phyloP scores from a whole-genome alignment of 768 basidiomycete genomes.

The Leccinum broughii region DNA sequence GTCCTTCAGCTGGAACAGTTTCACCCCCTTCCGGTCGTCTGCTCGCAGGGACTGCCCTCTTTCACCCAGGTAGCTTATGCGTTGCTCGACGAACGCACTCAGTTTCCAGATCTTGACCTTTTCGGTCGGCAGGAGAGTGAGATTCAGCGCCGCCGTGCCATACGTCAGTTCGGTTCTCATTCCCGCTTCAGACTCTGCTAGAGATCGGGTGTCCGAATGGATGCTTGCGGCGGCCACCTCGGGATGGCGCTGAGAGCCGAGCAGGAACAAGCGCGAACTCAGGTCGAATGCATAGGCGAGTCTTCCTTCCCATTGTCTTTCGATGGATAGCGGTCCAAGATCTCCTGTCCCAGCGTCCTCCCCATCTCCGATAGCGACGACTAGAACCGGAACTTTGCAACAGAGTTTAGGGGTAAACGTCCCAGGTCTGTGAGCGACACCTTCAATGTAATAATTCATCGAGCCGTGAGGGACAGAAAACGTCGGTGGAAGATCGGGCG shows the following conservation, averaged over 20 bases:
- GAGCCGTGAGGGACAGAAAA: slow-evolving; percentile 74
- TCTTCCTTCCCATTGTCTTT: slow-evolving; percentile 90
- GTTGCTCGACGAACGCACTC: slow-evolving; percentile 68
- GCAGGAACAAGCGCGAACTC: slow-evolving; percentile 79
- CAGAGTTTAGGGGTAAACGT: slow-evolving; percentile 76
- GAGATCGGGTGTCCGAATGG: neutral
- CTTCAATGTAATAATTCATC: slow-evolving; percentile 78
- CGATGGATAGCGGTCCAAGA: slow-evolving; percentile 75
- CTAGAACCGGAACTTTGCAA: slow-evolving; percentile 67
- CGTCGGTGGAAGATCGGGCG: slow-evolving; percentile 76
- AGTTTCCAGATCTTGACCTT: slow-evolving; percentile 85
- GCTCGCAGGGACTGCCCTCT: neutral
- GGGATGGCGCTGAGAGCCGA: slow-evolving; percentile 47
- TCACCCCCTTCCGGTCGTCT: slow-evolving; percentile 13
- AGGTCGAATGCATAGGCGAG: slow-evolving; percentile 79
- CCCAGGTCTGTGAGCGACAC: slow-evolving; percentile 83
- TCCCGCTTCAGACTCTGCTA: slow-evolving; percentile 2
- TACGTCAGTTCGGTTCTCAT: slow-evolving; percentile 14
- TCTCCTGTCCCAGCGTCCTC: slow-evolving; percentile 51
- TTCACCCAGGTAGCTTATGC: slow-evolving; percentile 13
- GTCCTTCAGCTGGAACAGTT: slow-evolving; percentile 24
- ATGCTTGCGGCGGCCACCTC: neutral
- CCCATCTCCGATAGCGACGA: slow-evolving; percentile 85
- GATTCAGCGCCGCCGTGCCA: slow-evolving; percentile 71
- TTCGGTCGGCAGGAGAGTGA: slow-evolving; percentile 82